Evolutionary conservation across 2,329 filamentous ascomycete species (phyloP).

Genomic region (Alternaria sp.): DNA sequence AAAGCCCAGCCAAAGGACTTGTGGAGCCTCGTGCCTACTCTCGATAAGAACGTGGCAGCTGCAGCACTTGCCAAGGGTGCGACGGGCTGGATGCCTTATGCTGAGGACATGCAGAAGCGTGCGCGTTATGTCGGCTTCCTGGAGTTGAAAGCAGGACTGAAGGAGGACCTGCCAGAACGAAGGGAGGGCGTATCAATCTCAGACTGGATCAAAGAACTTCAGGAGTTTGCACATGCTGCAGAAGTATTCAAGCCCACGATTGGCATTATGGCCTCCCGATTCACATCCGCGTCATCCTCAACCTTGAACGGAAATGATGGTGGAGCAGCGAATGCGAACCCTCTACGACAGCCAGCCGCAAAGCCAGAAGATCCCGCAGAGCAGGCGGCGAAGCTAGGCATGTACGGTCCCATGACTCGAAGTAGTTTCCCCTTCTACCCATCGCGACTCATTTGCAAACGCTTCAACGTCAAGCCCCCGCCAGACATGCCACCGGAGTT

Average conservation of each 20-base stretch:
- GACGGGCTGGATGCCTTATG: conserved; percentile 79
- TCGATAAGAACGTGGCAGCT: conserved; percentile 51
- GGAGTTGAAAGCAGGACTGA: conserved; percentile 71
- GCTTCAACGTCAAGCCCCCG: conserved; percentile 86
- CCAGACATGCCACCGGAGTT: conserved; percentile 64
- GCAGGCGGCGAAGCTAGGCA: conserved; percentile 84
- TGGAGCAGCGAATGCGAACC: conserved; percentile 36
- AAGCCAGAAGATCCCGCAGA: conserved; percentile 79
- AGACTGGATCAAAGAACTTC: conserved; percentile 80
- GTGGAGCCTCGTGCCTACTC: conserved; percentile 54
- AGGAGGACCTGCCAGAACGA: conserved; percentile 64
- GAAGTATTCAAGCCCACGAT: conserved; percentile 90
- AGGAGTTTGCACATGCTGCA: conserved; percentile 76
- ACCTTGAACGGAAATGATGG: conserved; percentile 28
- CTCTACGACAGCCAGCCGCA: conserved; percentile 56
- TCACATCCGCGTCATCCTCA: conserved; percentile 66
- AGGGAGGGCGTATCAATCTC: conserved; percentile 62
- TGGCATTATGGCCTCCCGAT: conserved; percentile 90
- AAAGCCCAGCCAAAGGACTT: conserved; percentile 65
- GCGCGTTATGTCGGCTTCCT: conserved; percentile 82
- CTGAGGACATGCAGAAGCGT: conserved; percentile 79
- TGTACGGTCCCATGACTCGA: conserved; percentile 91
- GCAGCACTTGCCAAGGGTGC: conserved; percentile 56
- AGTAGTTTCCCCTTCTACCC: conserved; percentile 76
- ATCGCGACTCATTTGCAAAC: conserved; percentile 85